Evolutionary conservation across 495 filamentous ascomycete genomes (phyloP).

Genomic region (Lentithecium fluviatile): DNA sequence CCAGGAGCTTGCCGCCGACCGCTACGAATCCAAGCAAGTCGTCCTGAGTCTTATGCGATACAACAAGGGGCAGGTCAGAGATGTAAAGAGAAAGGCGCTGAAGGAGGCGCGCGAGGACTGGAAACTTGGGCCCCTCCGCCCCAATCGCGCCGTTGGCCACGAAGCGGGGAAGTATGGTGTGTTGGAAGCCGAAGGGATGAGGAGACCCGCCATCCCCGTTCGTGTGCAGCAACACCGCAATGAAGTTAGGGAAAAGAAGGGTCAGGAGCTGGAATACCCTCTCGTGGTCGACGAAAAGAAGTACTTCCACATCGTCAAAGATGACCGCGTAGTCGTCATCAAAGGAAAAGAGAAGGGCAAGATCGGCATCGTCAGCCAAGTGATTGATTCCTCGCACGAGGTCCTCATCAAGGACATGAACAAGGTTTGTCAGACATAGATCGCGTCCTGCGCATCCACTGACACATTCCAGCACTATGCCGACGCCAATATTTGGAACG

Average conservation of each 20-base stretch:
- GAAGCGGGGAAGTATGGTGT: conserved; percentile 51
- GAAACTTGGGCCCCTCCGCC: conserved; percentile 71
- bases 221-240: conserved; percentile 35
- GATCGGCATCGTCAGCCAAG: conserved; percentile 65
- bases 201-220: conserved; percentile 6
- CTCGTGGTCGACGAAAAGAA: conserved; percentile 2
- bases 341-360: conserved; percentile 75
- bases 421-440: conserved; percentile 53
- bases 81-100: conserved; percentile 39
- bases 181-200: conserved; percentile 41
- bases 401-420: conserved; percentile 65
- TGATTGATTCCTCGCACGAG: conserved; percentile 57
- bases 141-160: conserved; percentile 64
- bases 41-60: background rate
- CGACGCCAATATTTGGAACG: conserved; percentile 1
- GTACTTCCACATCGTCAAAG: conserved; percentile 50
- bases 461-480: background rate
- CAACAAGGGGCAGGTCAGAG: background rate
- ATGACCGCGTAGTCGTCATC: conserved; percentile 76
- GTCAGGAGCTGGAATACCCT: conserved; percentile 50
- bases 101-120: conserved; percentile 63
- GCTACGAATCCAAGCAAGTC: background rate
- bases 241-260: conserved; percentile 52
- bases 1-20: background rate
- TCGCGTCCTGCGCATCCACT: background rate